phyloP scores from a whole-genome alignment of 1,284 basidiomycete species.

The Apiotrichum akiyoshidainum region DNA sequence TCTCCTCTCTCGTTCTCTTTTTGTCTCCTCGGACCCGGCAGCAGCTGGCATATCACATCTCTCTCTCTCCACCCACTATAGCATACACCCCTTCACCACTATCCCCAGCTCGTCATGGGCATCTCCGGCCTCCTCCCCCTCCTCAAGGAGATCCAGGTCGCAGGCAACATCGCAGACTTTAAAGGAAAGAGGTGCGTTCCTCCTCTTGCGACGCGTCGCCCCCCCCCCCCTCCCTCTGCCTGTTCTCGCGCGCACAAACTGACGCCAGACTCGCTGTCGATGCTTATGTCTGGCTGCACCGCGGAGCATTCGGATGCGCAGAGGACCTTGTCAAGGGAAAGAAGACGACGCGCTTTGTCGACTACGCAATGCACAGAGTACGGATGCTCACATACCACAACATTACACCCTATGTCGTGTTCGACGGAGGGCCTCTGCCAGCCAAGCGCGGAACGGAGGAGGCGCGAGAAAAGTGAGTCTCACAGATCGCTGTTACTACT shows the following conservation, averaged over 20 bases:
- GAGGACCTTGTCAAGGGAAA: slow-evolving; percentile 83
- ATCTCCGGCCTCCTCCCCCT: slow-evolving; percentile 90
- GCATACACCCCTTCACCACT: neutral
- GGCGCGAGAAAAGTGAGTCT: slow-evolving; percentile 62
- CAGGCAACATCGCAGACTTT: slow-evolving; percentile 74
- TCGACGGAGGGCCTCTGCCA: slow-evolving; percentile 92
- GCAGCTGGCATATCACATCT: too few species aligned
- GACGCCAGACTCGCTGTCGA: slow-evolving; percentile 34
- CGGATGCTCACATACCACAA: slow-evolving; percentile 78
- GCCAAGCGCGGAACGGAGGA: slow-evolving; percentile 89
- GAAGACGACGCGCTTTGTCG: slow-evolving; percentile 83
- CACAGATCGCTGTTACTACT: too few species aligned
- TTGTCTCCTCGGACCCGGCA: neutral
- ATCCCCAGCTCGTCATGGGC: slow-evolving; percentile 62
- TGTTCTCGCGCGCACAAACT: neutral
- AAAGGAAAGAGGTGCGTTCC: slow-evolving; percentile 62
- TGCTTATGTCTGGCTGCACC: slow-evolving; percentile 93
- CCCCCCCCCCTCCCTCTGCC: neutral
- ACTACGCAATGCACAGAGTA: slow-evolving; percentile 91
- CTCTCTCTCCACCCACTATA: neutral
- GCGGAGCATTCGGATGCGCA: slow-evolving; percentile 87
- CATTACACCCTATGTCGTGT: slow-evolving; percentile 87
- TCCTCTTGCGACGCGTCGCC: neutral
- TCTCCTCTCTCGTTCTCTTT: neutral
- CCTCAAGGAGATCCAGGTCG: slow-evolving; percentile 82